Base-by-base conservation (phyloP, 2,329 filamentous ascomycete genomes). In the Verticillium tricorpus region DNA sequence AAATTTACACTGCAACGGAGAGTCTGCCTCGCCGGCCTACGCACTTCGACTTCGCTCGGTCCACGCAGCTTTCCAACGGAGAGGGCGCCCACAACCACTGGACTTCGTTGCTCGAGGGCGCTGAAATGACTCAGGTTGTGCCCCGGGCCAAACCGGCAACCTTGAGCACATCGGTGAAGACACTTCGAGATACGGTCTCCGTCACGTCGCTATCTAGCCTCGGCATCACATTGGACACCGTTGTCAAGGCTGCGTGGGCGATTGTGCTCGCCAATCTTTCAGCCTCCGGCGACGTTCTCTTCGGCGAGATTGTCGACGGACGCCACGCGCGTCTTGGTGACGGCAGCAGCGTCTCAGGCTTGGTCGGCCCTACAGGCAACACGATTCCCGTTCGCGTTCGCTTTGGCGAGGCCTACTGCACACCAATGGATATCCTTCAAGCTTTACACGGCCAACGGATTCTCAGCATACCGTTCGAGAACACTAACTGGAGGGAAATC, bases 181-280 rank as follows among this genome's bases (percentile, higher is more conserved):
- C 76, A 0, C 62, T 83, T 9, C 70, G 69, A 3, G 74, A 78
- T 60, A 75, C 74, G 22, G 74, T 80, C 19, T 66, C 77, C 0
- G 69, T 81, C 1, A 76, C 75, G 7, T 74, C 78, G 11, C 68
- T 81, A 4, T 67, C 74, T 8, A 77, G 77, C 39, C 71, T 82
- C 3, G 78, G 77, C 9, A 76, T 84, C 62, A 74, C 76, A 0
- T 81, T 82, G 40, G 80, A 83, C 62, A 80, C 81, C 0, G 77
- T 87, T 2, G 74, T 87, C 37, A 85, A 85, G 68, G 79, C 82
- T 0, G 84, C 84, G 0, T 88, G 85, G 84, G 80, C 83, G 1
- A 78, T 83, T 63, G 78, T 82, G 0, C 76, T 88, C 7, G 80
- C 82, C 0, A 81, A 77, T 28, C 70, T 85, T 11, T 79, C 82